These are phyloP conservation scores for Quercus agrifolia DNA, from an alignment of 306 rosid species.

Conservation along the genomic window DNA sequence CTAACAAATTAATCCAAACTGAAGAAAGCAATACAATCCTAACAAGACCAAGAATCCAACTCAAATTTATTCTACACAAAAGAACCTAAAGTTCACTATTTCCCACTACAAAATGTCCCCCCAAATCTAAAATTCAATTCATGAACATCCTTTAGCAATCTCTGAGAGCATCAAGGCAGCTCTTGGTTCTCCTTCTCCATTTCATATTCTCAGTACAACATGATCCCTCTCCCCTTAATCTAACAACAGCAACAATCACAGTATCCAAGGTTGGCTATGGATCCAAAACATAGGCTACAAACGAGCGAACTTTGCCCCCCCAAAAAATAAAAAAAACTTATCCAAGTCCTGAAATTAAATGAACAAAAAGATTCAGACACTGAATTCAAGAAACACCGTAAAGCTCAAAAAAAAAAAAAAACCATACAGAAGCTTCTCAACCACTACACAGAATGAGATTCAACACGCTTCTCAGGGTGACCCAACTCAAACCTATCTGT, in stretches of 20 bases:
- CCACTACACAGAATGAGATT: slow-evolving; percentile 11
- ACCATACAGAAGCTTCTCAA: slow-evolving; percentile 19
- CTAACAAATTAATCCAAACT: slow-evolving; percentile 26
- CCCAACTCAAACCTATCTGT: slow-evolving; percentile 32
- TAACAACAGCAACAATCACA: slow-evolving; percentile 3
- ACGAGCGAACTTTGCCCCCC: neutral
- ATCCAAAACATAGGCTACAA: neutral
- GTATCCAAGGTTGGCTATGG: slow-evolving; percentile 11
- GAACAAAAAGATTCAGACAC: neutral
- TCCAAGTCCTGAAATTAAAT: slow-evolving; percentile 20
- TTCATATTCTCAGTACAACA: slow-evolving; percentile 12
- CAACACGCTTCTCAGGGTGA: slow-evolving; percentile 18
- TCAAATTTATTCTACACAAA: slow-evolving; percentile 15
- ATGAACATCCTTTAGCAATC: slow-evolving; percentile 36
- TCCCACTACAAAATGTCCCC: slow-evolving; percentile 2
- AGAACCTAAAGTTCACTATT: neutral
- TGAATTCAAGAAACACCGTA: slow-evolving; percentile 17
- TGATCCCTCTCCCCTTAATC: slow-evolving; percentile 4
- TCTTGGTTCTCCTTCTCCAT: slow-evolving; percentile 25
- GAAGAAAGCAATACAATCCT: slow-evolving; percentile 30
- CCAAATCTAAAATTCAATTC: slow-evolving; percentile 6
- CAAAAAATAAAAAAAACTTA: neutral
- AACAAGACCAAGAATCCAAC: slow-evolving; percentile 2
- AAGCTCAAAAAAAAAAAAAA: slow-evolving; percentile 9
- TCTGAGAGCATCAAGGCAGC: slow-evolving; percentile 24